A percentile compares a stretch with the other conserved stretches of the same genome.
phyloP scores from a whole-genome alignment of 495 filamentous ascomycete species.

The Xylaria nigripes region DNA sequence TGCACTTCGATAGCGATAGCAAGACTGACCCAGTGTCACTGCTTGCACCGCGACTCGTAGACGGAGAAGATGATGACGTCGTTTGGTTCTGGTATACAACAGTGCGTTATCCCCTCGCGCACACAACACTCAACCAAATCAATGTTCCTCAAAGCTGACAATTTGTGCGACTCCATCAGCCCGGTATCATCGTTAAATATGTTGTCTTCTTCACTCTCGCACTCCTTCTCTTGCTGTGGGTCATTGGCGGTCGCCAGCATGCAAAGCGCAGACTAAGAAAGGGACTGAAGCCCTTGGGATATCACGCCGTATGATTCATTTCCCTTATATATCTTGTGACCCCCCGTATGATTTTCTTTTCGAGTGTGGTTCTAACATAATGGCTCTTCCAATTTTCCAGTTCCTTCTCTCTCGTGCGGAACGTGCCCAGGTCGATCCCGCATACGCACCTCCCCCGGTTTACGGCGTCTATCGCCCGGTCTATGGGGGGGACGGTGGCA shows the following conservation, averaged over 20 bases:
- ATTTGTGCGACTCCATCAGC: constrained; percentile 27
- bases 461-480: constrained; percentile 27
- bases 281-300: constrained; percentile 52
- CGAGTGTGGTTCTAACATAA: background rate
- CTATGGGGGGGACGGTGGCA: background rate
- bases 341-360: background rate
- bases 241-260: constrained; percentile 57
- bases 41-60: constrained; percentile 18
- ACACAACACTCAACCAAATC: background rate
- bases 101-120: constrained; percentile 17
- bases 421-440: constrained; percentile 47
- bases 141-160: constrained; percentile 5
- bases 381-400: constrained; percentile 27
- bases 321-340: background rate
- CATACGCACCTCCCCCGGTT: constrained; percentile 26
- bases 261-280: constrained; percentile 55
- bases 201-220: constrained; percentile 51
- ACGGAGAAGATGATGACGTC: constrained; percentile 28
- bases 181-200: constrained; percentile 59
- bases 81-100: constrained; percentile 41
- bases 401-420: constrained; percentile 53
- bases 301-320: constrained; percentile 53
- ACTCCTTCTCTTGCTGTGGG: constrained; percentile 42
- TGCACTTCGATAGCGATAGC: background rate
- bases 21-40: background rate